A percentile compares a stretch with the other conserved stretches of the same genome.
Conservation (phyloP, 2,329 filamentous ascomycete species). For the Fusarium sp. region DNA sequence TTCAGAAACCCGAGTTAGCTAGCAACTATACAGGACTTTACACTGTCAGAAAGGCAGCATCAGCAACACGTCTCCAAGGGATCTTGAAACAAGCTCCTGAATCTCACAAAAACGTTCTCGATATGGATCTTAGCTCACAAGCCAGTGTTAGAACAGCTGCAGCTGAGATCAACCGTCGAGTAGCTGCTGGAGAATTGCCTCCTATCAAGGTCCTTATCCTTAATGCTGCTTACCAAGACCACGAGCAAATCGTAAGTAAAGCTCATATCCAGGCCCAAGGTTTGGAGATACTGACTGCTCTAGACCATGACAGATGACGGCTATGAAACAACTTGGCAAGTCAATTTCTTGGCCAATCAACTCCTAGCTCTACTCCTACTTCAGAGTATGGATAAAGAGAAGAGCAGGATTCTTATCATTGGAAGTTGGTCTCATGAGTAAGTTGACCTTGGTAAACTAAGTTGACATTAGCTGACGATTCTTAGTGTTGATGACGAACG, state of each 20-base stretch:
- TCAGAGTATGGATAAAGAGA: slow-evolving; percentile 48
- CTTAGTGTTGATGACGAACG: slow-evolving; percentile 46
- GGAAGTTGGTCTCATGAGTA: slow-evolving; percentile 52
- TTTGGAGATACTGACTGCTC: not conserved
- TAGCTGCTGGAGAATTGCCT: slow-evolving; percentile 50
- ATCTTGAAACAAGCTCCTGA: slow-evolving; percentile 36
- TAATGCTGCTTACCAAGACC: slow-evolving; percentile 48
- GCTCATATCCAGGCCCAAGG: not conserved
- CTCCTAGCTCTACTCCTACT: slow-evolving; percentile 47
- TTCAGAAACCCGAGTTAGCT: slow-evolving; percentile 46
- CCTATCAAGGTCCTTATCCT: slow-evolving; percentile 55
- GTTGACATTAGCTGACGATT: slow-evolving; percentile 6
- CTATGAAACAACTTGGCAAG: slow-evolving; percentile 49
- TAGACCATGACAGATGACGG: slow-evolving; percentile 47
- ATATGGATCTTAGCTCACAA: slow-evolving; percentile 49
- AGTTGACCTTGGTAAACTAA: slow-evolving; percentile 2
- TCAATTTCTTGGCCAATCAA: slow-evolving; percentile 50
- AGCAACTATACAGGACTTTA: slow-evolving; percentile 51
- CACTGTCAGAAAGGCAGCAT: slow-evolving; percentile 49
- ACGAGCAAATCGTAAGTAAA: slow-evolving; percentile 39
- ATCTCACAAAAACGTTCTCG: slow-evolving; percentile 47
- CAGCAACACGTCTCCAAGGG: slow-evolving; percentile 45
- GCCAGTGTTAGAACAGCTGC: slow-evolving; percentile 44
- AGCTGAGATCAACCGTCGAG: slow-evolving; percentile 44
- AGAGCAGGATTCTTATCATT: slow-evolving; percentile 47